These are phyloP conservation scores for Venturia pyrina DNA, from an alignment of 2,329 filamentous ascomycete genomes.

Conservation along the genomic window DNA sequence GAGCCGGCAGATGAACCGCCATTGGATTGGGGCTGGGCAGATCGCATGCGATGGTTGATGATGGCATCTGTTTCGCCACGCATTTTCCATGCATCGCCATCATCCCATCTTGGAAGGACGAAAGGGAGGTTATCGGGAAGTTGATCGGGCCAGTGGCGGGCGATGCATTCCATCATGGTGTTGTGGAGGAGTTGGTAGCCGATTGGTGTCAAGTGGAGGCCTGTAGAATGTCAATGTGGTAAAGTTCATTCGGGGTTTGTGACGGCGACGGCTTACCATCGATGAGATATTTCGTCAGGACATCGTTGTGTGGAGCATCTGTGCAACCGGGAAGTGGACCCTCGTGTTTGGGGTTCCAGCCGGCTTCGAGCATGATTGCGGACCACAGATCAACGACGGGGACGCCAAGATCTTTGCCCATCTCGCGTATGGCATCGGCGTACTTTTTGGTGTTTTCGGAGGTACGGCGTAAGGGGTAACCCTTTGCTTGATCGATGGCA, in stretches of 20 bases:
- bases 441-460: conserved; percentile 54
- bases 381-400: conserved; percentile 71
- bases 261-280: conserved; percentile 42
- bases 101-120: conserved; percentile 45
- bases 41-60: conserved; percentile 6
- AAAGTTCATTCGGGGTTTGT: background rate
- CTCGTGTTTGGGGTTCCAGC: conserved; percentile 37
- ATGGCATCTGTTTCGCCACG: conserved; percentile 7
- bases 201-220: background rate
- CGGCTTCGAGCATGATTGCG: conserved; percentile 58
- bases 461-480: conserved; percentile 37
- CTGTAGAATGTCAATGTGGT: background rate
- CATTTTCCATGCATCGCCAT: conserved; percentile 24
- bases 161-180: conserved; percentile 39
- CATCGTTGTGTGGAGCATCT: conserved; percentile 47
- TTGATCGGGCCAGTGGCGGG: conserved; percentile 44
- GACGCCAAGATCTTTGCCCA: conserved; percentile 46
- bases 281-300: conserved; percentile 40
- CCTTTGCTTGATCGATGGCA: conserved; percentile 26
- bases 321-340: conserved; percentile 46
- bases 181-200: conserved; percentile 13
- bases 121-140: conserved; percentile 40
- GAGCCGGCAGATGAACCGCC: background rate
- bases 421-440: conserved; percentile 53
- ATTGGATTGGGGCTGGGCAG: background rate